Evolutionary conservation across 306 rosid genomes (phyloP).

Genomic region (Quercus agrifolia): DNA sequence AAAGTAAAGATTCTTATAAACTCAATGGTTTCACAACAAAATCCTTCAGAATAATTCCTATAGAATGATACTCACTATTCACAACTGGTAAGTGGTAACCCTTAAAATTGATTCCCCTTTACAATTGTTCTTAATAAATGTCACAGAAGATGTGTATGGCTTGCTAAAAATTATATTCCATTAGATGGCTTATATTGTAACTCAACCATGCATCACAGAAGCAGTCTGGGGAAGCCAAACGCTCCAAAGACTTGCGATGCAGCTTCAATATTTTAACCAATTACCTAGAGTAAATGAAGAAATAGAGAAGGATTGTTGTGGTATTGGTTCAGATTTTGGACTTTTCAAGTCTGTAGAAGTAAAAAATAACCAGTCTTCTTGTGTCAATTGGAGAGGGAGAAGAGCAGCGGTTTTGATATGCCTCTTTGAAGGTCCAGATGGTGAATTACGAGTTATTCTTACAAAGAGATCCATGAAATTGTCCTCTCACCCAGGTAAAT

Average conservation of each 20-base stretch:
- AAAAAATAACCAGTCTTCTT: neutral
- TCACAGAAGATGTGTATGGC: neutral
- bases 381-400: slow-evolving; percentile 13
- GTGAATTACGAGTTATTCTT: slow-evolving; percentile 33
- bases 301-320: neutral
- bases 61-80: neutral
- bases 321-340: neutral
- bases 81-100: neutral
- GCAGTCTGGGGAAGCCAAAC: slow-evolving; percentile 21
- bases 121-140: neutral
- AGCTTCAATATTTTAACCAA: slow-evolving; percentile 1
- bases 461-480: slow-evolving; percentile 36
- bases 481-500: slow-evolving; percentile 33
- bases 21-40: neutral
- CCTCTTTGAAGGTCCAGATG: slow-evolving; percentile 33
- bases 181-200: slow-evolving; percentile 6
- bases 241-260: slow-evolving; percentile 23
- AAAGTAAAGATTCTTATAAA: neutral
- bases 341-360: neutral
- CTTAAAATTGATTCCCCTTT: neutral
- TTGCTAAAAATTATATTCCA: neutral
- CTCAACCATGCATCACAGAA: neutral
- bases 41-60: neutral
- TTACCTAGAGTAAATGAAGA: neutral
- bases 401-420: slow-evolving; percentile 43